Evolutionary conservation across 1,139 yeast species (phyloP), one percentile per base, ranked within the genome.

Genomic region (Protomyces lactucae-debilis): DNA sequence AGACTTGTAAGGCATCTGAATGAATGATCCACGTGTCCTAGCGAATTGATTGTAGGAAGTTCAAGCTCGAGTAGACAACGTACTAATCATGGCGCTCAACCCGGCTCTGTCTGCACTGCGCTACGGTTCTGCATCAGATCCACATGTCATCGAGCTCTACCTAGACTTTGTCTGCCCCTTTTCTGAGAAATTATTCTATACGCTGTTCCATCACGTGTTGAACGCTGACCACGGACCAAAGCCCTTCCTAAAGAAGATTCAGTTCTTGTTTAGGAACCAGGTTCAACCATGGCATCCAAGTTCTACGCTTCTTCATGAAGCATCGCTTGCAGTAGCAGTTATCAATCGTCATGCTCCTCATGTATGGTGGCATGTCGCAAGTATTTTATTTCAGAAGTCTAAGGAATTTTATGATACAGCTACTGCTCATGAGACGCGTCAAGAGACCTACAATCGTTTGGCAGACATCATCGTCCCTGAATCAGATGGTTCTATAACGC

Each of bases 271-370:
- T 72, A 80, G 86, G 68, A 85, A 87, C 70, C 90, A 86, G 43
- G 79, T 87, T 46, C 96, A 89, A 75, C 93, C 95, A 69, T 89
- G 96, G 96, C 96, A 89, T 73, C 85, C 93, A 39, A 81, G 83
- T 64, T 85, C 92, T 0, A 81, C 82, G 9, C 76, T 83, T 57
- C 78, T 85, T 55, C 85, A 87, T 72, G 97, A 90, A 71, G 87
- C 88, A 54, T 81, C 87, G 0, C 75, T 90, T 55, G 93, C 86
- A 0, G 85, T 87, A 39, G 87, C 88, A 10, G 77, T 79, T 65
- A 74, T 85, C 59, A 80, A 81, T 36, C 85, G 91, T 9, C 80
- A 77, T 5, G 73, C 78, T 66, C 43, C 43, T 37, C 16, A 1
- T 1, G 16, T 14, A 4, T 88, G 87, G 76, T 86, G 95, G 88